Conservation (phyloP, 345 rosid genomes). For the Salix viminalis region DNA sequence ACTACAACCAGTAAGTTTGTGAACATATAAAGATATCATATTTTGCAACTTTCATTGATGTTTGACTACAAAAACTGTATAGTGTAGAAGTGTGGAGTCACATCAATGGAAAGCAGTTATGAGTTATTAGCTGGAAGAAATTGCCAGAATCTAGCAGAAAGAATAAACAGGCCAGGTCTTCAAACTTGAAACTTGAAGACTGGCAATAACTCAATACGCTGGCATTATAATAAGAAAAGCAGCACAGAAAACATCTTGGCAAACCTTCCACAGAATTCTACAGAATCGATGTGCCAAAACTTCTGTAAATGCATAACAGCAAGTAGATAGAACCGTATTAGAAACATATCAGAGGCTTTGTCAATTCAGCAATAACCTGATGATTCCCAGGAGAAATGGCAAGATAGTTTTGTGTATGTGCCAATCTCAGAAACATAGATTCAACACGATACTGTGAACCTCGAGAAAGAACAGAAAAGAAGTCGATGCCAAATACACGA, state of each 20-base stretch:
- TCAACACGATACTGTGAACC: conserved; percentile 98
- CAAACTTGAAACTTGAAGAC: too few species aligned
- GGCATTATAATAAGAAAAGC: neutral
- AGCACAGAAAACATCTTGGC: neutral
- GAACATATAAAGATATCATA: too few species aligned
- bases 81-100: too few species aligned
- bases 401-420: conserved; percentile 90
- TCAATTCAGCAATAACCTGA: conserved; percentile 53
- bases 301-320: neutral
- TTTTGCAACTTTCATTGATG: too few species aligned
- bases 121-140: too few species aligned
- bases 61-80: too few species aligned
- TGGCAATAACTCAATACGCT: too few species aligned
- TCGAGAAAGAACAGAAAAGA: conserved; percentile 96
- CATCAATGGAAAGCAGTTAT: too few species aligned
- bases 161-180: too few species aligned
- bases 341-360: neutral
- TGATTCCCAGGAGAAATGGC: conserved; percentile 90
- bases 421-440: conserved; percentile 92
- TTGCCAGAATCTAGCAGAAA: too few species aligned
- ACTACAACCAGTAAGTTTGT: too few species aligned
- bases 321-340: neutral
- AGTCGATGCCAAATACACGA: conserved; percentile 93
- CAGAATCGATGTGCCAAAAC: neutral
- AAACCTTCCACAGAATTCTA: neutral